Evolutionary conservation across 2,329 filamentous ascomycete species (phyloP), one percentile per base, ranked within the genome.

Genomic region (Periconia sp.): DNA sequence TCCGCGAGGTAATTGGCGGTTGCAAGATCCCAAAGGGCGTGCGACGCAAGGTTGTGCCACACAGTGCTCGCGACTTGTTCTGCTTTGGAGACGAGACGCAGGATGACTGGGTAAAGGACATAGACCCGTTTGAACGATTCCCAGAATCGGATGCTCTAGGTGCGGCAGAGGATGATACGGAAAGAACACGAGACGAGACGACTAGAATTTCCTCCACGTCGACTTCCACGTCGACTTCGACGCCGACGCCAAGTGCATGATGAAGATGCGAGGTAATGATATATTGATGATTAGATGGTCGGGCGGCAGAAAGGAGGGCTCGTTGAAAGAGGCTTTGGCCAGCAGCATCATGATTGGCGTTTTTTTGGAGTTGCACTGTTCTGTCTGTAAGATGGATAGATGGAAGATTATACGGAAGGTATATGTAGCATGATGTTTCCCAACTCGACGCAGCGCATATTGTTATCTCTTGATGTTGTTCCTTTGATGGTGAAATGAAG

Each of bases 1-100:
- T 94, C 66, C 82, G 85, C 42, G 72, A 74, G 48, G 76, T 83
- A 2, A 81, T 91, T 14, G 91, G 91, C n/a, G 83, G 82, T 1
- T 96, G 91, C 64, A 69, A 70, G 20, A 70, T 74, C 9, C 67
- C 67, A 23, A 68, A 64, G 52, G 65, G 64, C 6, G 69, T 65
- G 60, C 64, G 71, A 61, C 63, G 68, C 47, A 62, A 66, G 65
- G 47, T 65, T 55, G 42, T 66, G 31, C 60, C 74, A n/a, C 70
- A 72, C 23, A 76, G 75, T 40, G 78, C 83, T 1, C 73, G 76
- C 30, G 86, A 90, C 66, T 72, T 92, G 46, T 92, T 92, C 68
- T 92, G 89, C 64, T 74, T 78, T 47, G 69, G 73, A 23, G 74
- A 76, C 14, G 74, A 72, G 47, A 62, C 61, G 2, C 61, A 60